Evolutionary conservation across 2,329 filamentous ascomycete species (phyloP).

Genomic region (Aspergillus sp.): DNA sequence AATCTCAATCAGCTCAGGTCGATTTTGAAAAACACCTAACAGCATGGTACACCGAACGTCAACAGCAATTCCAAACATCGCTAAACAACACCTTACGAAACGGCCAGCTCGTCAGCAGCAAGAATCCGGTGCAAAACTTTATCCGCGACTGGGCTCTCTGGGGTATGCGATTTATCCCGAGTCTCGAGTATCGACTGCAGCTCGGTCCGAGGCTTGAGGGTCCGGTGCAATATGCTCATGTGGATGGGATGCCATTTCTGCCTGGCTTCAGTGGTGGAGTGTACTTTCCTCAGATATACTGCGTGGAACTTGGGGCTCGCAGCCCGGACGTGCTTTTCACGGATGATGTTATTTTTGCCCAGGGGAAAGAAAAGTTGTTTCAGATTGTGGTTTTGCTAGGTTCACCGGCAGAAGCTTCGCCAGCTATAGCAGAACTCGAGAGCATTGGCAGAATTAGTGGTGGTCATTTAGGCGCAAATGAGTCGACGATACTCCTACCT

Average conservation of each 20-base stretch:
- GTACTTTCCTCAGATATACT: conserved; percentile 37
- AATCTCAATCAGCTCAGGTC: neutral
- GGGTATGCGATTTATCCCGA: conserved; percentile 32
- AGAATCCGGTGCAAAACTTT: conserved; percentile 29
- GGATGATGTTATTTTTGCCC: conserved; percentile 33
- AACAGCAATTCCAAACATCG: conserved; percentile 39
- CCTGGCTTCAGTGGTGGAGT: conserved; percentile 29
- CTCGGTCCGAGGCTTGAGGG: conserved; percentile 30
- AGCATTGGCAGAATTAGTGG: neutral
- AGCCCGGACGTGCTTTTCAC: conserved; percentile 24
- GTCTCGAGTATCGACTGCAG: conserved; percentile 28
- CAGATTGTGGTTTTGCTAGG: conserved; percentile 32
- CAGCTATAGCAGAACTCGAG: neutral
- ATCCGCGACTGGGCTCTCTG: conserved; percentile 35
- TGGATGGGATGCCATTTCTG: conserved; percentile 33
- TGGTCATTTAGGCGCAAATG: neutral
- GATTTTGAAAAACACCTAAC: conserved; percentile 25
- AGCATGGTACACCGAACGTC: conserved; percentile 38
- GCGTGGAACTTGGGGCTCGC: conserved; percentile 7
- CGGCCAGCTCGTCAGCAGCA: conserved; percentile 33
- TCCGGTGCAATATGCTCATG: conserved; percentile 31
- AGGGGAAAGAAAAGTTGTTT: conserved; percentile 28
- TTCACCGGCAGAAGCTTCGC: neutral
- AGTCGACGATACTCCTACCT: neutral
- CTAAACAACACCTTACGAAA: conserved; percentile 36